Conservation (phyloP, 2,329 filamentous ascomycete species). For the Calonectria montana region DNA sequence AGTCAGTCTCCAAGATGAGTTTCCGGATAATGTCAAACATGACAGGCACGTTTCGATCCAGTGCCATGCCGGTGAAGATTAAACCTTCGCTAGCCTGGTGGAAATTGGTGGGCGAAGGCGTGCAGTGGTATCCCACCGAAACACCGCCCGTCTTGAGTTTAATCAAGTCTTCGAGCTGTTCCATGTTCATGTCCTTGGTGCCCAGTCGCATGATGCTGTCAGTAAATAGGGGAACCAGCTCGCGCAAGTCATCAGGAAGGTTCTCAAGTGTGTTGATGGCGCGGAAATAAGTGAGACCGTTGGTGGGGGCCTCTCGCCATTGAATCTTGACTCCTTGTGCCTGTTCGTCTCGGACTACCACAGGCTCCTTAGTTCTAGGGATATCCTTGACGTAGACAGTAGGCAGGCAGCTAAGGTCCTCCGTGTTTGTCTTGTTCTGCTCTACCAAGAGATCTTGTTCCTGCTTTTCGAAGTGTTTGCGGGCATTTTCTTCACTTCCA, state of each 20-base stretch:
- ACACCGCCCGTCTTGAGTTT: conserved; percentile 96
- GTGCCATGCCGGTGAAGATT: conserved; percentile 84
- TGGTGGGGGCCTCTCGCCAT: conserved; percentile 93
- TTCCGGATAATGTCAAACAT: conserved; percentile 90
- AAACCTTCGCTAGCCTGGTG: conserved; percentile 82
- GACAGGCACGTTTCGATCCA: conserved; percentile 89
- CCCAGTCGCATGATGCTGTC: conserved; percentile 94
- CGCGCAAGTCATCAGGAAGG: conserved; percentile 84
- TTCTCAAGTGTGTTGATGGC: conserved; percentile 84
- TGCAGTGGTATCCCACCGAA: conserved; percentile 85
- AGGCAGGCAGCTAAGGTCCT: conserved; percentile 88
- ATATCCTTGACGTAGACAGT: conserved; percentile 92
- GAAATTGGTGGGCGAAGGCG: conserved; percentile 79
- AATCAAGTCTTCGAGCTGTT: conserved; percentile 94
- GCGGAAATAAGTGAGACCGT: conserved; percentile 95
- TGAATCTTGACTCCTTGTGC: conserved; percentile 78
- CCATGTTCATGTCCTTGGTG: conserved; percentile 88
- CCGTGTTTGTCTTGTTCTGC: conserved; percentile 84
- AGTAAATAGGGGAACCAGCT: conserved; percentile 89
- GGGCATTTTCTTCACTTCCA: conserved; percentile 77
- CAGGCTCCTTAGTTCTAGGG: conserved; percentile 76
- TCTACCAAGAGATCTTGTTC: conserved; percentile 85
- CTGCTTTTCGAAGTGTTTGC: conserved; percentile 77
- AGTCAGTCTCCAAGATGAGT: conserved; percentile 88
- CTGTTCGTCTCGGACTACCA: conserved; percentile 71